phyloP scores from a whole-genome alignment of 352 stramenopile genomes.

The Aphanomyces cochlioides region DNA sequence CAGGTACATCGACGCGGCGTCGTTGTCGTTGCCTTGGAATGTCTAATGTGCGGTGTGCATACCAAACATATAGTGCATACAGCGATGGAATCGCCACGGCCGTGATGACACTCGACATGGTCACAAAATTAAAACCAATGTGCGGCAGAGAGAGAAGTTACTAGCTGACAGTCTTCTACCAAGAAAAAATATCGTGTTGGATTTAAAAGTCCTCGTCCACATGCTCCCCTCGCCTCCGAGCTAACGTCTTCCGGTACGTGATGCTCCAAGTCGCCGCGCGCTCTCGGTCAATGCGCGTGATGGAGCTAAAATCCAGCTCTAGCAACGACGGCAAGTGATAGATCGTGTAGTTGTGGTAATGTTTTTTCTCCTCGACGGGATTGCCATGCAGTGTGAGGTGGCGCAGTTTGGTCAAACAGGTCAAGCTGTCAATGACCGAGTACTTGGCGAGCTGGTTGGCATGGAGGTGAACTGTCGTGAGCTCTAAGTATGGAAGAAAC shows the following conservation, averaged over 20 bases:
- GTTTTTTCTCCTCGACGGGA: slow-evolving; percentile 80
- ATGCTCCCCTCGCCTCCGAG: slow-evolving; percentile 21
- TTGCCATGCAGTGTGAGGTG: slow-evolving; percentile 77
- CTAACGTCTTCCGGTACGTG: slow-evolving; percentile 55
- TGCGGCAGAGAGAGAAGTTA: neutral
- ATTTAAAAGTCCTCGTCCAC: slow-evolving; percentile 12
- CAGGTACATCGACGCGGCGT: neutral
- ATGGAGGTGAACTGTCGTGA: slow-evolving; percentile 73
- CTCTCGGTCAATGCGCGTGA: slow-evolving; percentile 63
- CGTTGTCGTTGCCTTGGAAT: neutral
- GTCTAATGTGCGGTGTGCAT: neutral
- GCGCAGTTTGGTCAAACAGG: slow-evolving; percentile 50
- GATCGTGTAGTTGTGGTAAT: slow-evolving; percentile 82
- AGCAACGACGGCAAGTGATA: slow-evolving; percentile 55
- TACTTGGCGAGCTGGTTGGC: slow-evolving; percentile 64
- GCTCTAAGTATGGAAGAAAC: slow-evolving; percentile 47
- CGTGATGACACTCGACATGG: slow-evolving; percentile 5
- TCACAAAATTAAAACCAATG: neutral
- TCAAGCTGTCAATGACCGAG: slow-evolving; percentile 54
- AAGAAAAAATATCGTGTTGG: no score
- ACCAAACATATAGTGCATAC: slow-evolving; percentile 10
- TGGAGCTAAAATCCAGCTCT: slow-evolving; percentile 71
- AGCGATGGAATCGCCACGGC: slow-evolving; percentile 12
- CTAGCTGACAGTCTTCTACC: no score
- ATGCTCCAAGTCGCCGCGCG: slow-evolving; percentile 61